These are phyloP conservation scores for Auxenochlorella protothecoides DNA, from an alignment of 139 green algal genomes.

Conservation along the genomic window DNA sequence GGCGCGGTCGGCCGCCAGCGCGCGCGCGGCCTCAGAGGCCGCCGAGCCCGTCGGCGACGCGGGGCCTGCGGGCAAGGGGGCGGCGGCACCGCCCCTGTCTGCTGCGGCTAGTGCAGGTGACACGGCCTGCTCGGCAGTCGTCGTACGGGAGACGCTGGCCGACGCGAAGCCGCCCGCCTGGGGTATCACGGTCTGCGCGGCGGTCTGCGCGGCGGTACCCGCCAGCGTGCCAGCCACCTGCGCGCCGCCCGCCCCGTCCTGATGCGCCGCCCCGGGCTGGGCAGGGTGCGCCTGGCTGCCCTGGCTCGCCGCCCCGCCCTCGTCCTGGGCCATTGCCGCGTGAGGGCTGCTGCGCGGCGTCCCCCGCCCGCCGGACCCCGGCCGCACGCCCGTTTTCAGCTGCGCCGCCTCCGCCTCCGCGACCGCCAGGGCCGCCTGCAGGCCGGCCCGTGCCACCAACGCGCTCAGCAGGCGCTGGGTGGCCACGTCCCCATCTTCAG, in stretches of 20 bases:
- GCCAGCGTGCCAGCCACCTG: too few species aligned
- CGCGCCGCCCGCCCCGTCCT: too few species aligned
- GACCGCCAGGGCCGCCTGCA: neutral
- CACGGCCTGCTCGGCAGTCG: neutral
- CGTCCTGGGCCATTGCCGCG: too few species aligned
- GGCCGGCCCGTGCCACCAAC: neutral
- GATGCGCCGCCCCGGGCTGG: too few species aligned
- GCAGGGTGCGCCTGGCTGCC: too few species aligned
- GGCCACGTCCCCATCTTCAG: neutral
- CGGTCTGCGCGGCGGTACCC: neutral
- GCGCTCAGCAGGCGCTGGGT: neutral
- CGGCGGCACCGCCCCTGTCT: slow-evolving; percentile 2
- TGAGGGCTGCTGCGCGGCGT: neutral
- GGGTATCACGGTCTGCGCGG: neutral
- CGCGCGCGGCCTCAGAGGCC: too few species aligned
- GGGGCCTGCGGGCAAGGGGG: neutral
- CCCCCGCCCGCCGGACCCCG: neutral
- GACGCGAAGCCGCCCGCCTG: neutral
- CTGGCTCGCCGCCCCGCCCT: too few species aligned
- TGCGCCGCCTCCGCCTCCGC: slow-evolving; percentile 2
- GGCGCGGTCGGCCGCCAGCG: slow-evolving; percentile 8
- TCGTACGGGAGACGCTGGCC: neutral
- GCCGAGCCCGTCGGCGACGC: too few species aligned
- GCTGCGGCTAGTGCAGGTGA: neutral
- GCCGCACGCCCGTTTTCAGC: neutral